Evolutionary conservation across 768 basidiomycete species (phyloP).

Genomic region (Kwoniella sp.): DNA sequence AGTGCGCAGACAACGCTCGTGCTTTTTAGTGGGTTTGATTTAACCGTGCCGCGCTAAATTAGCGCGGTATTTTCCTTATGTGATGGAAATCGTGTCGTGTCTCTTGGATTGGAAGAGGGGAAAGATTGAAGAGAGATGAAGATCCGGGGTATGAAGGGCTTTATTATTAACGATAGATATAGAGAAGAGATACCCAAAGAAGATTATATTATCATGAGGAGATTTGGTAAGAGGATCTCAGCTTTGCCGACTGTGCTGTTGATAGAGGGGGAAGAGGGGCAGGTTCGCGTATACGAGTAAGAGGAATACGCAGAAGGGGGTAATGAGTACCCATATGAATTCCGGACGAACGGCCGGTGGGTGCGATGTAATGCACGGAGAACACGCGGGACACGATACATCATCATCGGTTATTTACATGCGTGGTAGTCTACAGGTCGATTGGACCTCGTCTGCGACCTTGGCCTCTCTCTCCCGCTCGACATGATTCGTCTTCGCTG

Average conservation of each 20-base stretch:
- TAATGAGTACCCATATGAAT: neutral
- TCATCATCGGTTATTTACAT: conserved; percentile 2
- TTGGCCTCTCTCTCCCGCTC: no score
- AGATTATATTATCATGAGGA: no score
- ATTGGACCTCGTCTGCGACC: no score
- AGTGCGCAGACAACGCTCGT: neutral
- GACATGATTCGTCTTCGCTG: no score
- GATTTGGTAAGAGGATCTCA: neutral
- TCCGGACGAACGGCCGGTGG: neutral
- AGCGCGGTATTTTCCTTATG: conserved; percentile 9
- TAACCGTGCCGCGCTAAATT: conserved; percentile 20
- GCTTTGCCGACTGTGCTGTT: neutral
- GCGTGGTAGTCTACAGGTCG: neutral
- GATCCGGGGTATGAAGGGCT: neutral
- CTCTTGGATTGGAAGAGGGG: conserved; percentile 11
- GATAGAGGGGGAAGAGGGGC: no score
- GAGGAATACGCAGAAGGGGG: conserved; percentile 1
- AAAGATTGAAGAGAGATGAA: neutral
- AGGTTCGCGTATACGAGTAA: no score
- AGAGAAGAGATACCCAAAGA: no score
- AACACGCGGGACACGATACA: neutral
- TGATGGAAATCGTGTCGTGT: neutral
- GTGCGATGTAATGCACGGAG: neutral
- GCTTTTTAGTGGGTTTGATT: neutral
- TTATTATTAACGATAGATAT: neutral